phyloP scores from a whole-genome alignment of 2,329 filamentous ascomycete genomes.

The Fusarium praegraminearum region DNA sequence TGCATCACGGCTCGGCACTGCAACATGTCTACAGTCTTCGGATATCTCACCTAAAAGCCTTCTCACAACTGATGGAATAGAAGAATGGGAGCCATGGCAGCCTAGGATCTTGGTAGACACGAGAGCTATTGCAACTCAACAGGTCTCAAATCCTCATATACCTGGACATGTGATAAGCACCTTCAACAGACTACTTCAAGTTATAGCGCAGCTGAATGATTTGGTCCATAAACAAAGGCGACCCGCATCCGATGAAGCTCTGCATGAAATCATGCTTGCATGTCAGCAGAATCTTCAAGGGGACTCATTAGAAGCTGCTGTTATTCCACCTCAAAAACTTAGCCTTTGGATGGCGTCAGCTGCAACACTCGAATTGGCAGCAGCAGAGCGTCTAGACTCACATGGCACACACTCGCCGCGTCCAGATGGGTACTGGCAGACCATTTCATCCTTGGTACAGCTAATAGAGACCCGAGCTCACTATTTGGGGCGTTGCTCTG shows the following conservation, averaged over 20 bases:
- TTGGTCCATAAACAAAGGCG: neutral
- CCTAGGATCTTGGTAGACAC: neutral
- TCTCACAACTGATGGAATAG: neutral
- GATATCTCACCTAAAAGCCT: neutral
- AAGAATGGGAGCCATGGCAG: conserved; percentile 18
- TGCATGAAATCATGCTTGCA: neutral
- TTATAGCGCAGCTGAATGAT: neutral
- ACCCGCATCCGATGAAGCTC: rapidly evolving
- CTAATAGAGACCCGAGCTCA: neutral
- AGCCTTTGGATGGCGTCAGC: neutral
- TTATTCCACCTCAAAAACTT: neutral
- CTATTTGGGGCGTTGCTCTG: neutral
- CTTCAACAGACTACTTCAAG: neutral
- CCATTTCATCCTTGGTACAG: neutral
- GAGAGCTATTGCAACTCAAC: rapidly evolving
- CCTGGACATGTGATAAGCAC: conserved; percentile 16
- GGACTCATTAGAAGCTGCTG: neutral
- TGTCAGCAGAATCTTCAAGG: neutral
- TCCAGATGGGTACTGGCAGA: neutral
- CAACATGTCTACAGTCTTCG: neutral
- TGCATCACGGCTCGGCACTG: neutral
- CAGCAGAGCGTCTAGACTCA: neutral
- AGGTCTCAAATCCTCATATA: neutral
- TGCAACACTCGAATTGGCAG: neutral
- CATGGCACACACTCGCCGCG: neutral